These are phyloP conservation scores for Spergularia bocconei DNA, from an alignment of 148 eudicot genomes.

Conservation along the genomic window DNA sequence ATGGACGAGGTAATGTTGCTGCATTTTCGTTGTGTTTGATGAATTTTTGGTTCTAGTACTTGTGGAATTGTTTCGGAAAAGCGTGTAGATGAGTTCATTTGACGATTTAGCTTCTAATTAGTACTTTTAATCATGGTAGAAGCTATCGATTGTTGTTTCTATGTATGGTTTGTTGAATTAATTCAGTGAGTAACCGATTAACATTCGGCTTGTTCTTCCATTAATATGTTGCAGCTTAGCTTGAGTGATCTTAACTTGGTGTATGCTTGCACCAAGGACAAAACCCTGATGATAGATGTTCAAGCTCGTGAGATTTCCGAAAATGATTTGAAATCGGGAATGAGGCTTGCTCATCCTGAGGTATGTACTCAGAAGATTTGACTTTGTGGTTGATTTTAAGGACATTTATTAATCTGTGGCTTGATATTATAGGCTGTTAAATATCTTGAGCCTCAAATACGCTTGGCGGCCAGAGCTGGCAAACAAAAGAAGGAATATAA, in stretches of 20 bases:
- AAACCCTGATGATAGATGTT: conserved; percentile 96
- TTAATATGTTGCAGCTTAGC: conserved; percentile 58
- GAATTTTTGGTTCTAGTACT: not conserved
- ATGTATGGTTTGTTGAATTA: not conserved
- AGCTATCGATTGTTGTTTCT: not conserved
- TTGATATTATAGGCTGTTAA: conserved; percentile 68
- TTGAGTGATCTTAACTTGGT: conserved; percentile 92
- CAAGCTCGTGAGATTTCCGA: conserved; percentile 94
- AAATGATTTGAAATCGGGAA: conserved; percentile 75
- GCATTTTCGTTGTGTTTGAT: not conserved
- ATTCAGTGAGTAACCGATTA: not conserved
- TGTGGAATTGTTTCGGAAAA: not conserved
- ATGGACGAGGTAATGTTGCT: conserved; percentile 82
- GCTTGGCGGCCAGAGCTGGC: conserved; percentile 86
- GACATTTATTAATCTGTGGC: conserved; percentile 1
- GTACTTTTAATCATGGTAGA: not conserved
- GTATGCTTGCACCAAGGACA: conserved; percentile 94
- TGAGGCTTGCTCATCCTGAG: conserved; percentile 95
- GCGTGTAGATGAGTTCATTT: not conserved
- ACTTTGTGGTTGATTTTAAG: conserved; percentile 2
- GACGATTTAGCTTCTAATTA: not conserved
- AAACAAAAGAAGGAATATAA: conserved; percentile 80
- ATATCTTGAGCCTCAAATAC: conserved; percentile 89
- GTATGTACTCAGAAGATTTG: conserved; percentile 32
- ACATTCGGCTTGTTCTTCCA: not conserved